These are phyloP conservation scores for Trichoderma oligosporum DNA, from an alignment of 2,329 filamentous ascomycete species.

Conservation along the genomic window DNA sequence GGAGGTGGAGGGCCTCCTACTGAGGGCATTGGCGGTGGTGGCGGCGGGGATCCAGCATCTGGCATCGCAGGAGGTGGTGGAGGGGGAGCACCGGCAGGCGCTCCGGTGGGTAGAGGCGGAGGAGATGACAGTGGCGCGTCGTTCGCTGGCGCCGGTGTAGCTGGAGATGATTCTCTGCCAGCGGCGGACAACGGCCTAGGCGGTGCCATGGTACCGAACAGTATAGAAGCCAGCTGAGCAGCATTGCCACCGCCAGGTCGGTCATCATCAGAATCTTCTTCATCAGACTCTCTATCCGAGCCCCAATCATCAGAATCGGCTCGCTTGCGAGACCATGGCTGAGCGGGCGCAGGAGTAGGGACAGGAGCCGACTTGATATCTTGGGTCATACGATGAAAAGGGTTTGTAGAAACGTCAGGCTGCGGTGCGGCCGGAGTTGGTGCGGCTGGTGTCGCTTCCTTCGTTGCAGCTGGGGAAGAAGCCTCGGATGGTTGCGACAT, in stretches of 20 bases:
- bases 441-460: slow-evolving; percentile 40
- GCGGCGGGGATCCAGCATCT: slow-evolving; percentile 23
- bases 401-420: slow-evolving; percentile 77
- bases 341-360: slow-evolving; percentile 45
- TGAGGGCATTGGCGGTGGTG: slow-evolving; percentile 30
- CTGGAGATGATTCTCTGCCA: slow-evolving; percentile 59
- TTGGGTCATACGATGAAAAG: slow-evolving; percentile 83
- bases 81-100: slow-evolving; percentile 27
- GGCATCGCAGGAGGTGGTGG: slow-evolving; percentile 34
- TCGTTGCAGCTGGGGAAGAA: slow-evolving; percentile 42
- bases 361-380: slow-evolving; percentile 48
- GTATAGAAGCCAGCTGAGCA: slow-evolving; percentile 86
- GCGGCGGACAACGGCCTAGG: slow-evolving; percentile 82
- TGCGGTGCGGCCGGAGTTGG: slow-evolving; percentile 32
- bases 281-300: slow-evolving; percentile 60
- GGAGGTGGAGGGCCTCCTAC: slow-evolving; percentile 32
- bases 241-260: slow-evolving; percentile 76
- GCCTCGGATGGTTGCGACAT: slow-evolving; percentile 66
- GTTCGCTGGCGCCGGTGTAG: slow-evolving; percentile 38
- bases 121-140: slow-evolving; percentile 40
- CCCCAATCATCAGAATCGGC: slow-evolving; percentile 73
- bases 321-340: slow-evolving; percentile 51
- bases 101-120: slow-evolving; percentile 35
- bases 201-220: slow-evolving; percentile 96
- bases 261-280: slow-evolving; percentile 73